Evolutionary conservation across 495 filamentous ascomycete genomes (phyloP).

Genomic region (Neurospora terricola): DNA sequence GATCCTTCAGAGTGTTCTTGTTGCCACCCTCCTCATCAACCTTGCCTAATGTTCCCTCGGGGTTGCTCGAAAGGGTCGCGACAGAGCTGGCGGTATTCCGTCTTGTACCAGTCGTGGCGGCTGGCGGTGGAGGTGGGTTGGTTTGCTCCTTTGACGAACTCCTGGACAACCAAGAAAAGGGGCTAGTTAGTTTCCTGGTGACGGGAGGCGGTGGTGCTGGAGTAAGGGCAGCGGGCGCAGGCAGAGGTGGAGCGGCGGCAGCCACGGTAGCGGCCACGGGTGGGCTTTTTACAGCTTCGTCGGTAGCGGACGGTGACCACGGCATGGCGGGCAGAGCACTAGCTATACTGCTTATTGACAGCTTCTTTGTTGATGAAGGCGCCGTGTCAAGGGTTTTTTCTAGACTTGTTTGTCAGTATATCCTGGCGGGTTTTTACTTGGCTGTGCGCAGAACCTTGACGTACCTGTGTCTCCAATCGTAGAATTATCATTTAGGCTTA

Average conservation of each 20-base stretch:
- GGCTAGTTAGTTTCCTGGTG: conserved; percentile 61
- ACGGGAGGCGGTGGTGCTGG: conserved; percentile 30
- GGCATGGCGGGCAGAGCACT: conserved; percentile 45
- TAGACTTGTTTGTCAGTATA: not conserved
- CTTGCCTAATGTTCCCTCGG: conserved; percentile 60
- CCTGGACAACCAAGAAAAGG: conserved; percentile 80
- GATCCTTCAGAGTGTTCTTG: conserved; percentile 66
- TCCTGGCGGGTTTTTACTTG: not conserved
- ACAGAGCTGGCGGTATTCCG: conserved; percentile 69
- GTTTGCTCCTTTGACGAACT: conserved; percentile 56
- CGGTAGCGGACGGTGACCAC: conserved; percentile 36
- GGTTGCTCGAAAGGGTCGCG: conserved; percentile 62
- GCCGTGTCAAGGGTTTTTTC: conserved; percentile 19
- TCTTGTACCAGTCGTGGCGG: conserved; percentile 22
- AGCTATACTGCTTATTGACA: conserved; percentile 38
- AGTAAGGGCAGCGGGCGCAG: conserved; percentile 29
- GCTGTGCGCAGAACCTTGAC: not conserved
- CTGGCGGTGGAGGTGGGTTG: conserved; percentile 35
- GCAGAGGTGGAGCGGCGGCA: conserved; percentile 4
- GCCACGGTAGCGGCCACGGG: conserved; percentile 23
- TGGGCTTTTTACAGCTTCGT: conserved; percentile 25
- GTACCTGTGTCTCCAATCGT: conserved; percentile 19
- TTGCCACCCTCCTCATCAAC: conserved; percentile 49
- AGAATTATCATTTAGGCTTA: conserved; percentile 52
- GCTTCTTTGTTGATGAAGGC: conserved; percentile 25